phyloP scores from a whole-genome alignment of 805 yeast genomes.

The Ogataea naganishii region DNA sequence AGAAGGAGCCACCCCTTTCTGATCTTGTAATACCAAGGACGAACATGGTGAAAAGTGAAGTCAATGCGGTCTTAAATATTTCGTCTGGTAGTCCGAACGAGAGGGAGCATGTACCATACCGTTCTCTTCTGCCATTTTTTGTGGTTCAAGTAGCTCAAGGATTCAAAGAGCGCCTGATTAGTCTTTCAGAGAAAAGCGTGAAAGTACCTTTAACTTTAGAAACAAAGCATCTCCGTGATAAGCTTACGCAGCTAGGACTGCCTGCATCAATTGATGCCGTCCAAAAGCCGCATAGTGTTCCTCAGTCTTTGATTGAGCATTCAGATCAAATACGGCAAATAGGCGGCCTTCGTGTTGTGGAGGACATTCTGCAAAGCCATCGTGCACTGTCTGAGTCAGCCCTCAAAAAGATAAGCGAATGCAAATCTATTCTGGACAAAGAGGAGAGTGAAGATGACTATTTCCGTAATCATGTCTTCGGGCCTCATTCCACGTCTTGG shows the following conservation, averaged over 20 bases:
- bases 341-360: slow-evolving; percentile 44
- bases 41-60: slow-evolving; percentile 44
- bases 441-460: slow-evolving; percentile 51
- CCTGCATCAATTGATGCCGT: slow-evolving; percentile 58
- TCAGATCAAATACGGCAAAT: slow-evolving; percentile 40
- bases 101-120: too few relatives aligned
- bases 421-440: slow-evolving; percentile 33
- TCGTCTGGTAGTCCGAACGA: slow-evolving; percentile 36
- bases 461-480: slow-evolving; percentile 41
- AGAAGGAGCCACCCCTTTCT: slow-evolving; percentile 42
- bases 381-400: slow-evolving; percentile 31
- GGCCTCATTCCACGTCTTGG: slow-evolving; percentile 52
- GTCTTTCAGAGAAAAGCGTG: slow-evolving; percentile 36
- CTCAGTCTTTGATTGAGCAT: slow-evolving; percentile 47
- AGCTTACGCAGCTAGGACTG: slow-evolving; percentile 39
- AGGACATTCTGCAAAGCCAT: slow-evolving; percentile 36
- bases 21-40: slow-evolving; percentile 37
- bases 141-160: slow-evolving; percentile 62
- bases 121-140: slow-evolving; percentile 59
- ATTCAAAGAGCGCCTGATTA: slow-evolving; percentile 55
- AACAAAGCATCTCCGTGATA: slow-evolving; percentile 32
- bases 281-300: slow-evolving; percentile 48
- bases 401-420: slow-evolving; percentile 32
- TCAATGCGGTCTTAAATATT: slow-evolving; percentile 26
- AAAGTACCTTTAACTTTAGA: slow-evolving; percentile 40